phyloP scores from a whole-genome alignment of 2,329 filamentous ascomycete genomes.

The Fusarium graminum region DNA sequence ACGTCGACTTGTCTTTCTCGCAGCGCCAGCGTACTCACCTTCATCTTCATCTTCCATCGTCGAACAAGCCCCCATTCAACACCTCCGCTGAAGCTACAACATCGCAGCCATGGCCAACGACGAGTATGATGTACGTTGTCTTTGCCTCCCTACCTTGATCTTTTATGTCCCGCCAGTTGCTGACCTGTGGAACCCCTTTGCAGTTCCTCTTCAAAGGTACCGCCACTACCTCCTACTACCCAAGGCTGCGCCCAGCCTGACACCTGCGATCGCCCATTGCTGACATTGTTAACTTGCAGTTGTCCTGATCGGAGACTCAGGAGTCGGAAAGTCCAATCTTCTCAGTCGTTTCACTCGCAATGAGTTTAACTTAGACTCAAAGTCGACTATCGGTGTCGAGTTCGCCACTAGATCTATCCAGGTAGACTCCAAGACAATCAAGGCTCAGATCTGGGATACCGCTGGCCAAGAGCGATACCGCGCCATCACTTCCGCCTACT shows the following conservation, averaged over 20 bases:
- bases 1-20: slow-evolving; percentile 46
- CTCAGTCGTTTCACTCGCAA: slow-evolving; percentile 99
- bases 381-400: slow-evolving; percentile 99
- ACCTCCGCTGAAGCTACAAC: slow-evolving; percentile 32
- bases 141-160: slow-evolving; percentile 33
- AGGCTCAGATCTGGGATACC: slow-evolving; percentile 99
- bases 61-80: slow-evolving; percentile 29
- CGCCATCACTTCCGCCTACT: slow-evolving; percentile 99
- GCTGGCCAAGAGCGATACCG: slow-evolving; percentile 99
- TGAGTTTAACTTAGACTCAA: slow-evolving; percentile 99
- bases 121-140: slow-evolving; percentile 93
- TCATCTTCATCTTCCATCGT: slow-evolving; percentile 36
- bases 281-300: slow-evolving; percentile 67
- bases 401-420: slow-evolving; percentile 99
- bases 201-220: slow-evolving; percentile 99
- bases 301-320: slow-evolving; percentile 98
- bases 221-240: slow-evolving; percentile 44
- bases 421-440: slow-evolving; percentile 99
- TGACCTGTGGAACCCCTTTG: slow-evolving; percentile 52
- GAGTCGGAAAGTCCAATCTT: slow-evolving; percentile 99
- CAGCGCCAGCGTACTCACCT: slow-evolving; percentile 43
- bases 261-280: slow-evolving; percentile 41
- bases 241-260: slow-evolving; percentile 35
- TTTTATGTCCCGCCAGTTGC: slow-evolving; percentile 47
- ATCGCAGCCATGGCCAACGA: slow-evolving; percentile 92